Evolutionary conservation across 352 stramenopile species (phyloP), one percentile per base, ranked within the genome.

Genomic region (Globisporangium cederbergense): DNA sequence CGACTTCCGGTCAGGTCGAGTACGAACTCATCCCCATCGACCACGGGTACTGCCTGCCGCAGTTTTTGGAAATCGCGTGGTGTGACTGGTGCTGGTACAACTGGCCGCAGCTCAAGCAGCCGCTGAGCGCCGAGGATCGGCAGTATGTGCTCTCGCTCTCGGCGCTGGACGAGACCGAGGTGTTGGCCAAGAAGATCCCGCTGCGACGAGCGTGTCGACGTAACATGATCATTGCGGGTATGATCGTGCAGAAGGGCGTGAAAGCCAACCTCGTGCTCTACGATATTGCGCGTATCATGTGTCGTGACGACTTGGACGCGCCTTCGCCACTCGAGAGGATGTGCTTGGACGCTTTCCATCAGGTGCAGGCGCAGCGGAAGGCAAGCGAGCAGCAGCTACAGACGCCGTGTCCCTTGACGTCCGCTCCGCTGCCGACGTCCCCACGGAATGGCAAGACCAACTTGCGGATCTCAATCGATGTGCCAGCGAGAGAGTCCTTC

Each of bases 51-150:
- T 99, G 95, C 72, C 75, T 99, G 34, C 90, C 97, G 20, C 93
- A 98, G 64, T 92, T 93, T 43, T 71, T 98, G 16, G 94, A 99
- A 70, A 98, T 99, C 30, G 97, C 88, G 22, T 99, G 97, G 93
- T 99, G 97, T 68, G 96, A 99, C 74, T 99, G 96, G 97, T 99
- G 96, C 68, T 99, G 97, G 97, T 95, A 98, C 58, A 96, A 99
- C 72, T 99, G 96, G 95, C 93, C 95, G 9, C 97, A 99, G 72
- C 77, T 95, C 32, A 67, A 80, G 36, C 60, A 96, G 40, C 80
- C 85, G 9, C 64, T 94, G 40, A 91, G 81, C 28, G 64, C 70
- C 7, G 74, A 80, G 11, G 81, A 94, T 32, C 74, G 76, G 18
- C 61, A 75, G 32, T 95, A 95, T 58, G 71, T 93, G 42, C 58